These are phyloP conservation scores for Pichia sp. DNA, from an alignment of 1,139 yeast genomes.

Conservation along the genomic window DNA sequence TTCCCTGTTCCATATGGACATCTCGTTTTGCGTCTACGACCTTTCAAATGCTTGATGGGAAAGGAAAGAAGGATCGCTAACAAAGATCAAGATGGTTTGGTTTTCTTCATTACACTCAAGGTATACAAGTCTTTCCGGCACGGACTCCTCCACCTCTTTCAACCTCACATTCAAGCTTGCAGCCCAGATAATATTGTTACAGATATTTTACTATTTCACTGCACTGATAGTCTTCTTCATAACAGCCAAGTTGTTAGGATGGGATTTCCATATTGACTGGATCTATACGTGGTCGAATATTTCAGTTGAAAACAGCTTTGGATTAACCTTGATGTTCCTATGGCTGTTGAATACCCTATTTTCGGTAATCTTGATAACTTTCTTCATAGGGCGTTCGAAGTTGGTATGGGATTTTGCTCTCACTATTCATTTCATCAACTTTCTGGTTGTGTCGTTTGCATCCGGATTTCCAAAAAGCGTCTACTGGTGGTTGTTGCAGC, in stretches of 20 bases:
- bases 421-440: slow-evolving; percentile 78
- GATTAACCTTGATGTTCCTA: slow-evolving; percentile 62
- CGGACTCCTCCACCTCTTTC: slow-evolving; percentile 26
- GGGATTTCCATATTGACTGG: slow-evolving; percentile 60
- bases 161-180: slow-evolving; percentile 34
- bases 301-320: slow-evolving; percentile 72
- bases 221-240: slow-evolving; percentile 55
- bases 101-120: not conserved
- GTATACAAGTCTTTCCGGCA: not conserved
- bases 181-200: slow-evolving; percentile 59
- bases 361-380: slow-evolving; percentile 76
- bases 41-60: not conserved
- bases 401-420: slow-evolving; percentile 94
- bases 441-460: slow-evolving; percentile 64
- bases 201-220: slow-evolving; percentile 60
- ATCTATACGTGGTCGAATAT: slow-evolving; percentile 81
- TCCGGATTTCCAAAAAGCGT: slow-evolving; percentile 63
- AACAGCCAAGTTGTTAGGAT: slow-evolving; percentile 57
- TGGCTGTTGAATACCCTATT: slow-evolving; percentile 79
- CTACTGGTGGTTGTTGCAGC: slow-evolving; percentile 84
- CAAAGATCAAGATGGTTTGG: not conserved
- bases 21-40: not conserved
- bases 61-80: not conserved
- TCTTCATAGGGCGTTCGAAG: slow-evolving; percentile 87
- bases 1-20: not conserved